Conservation (phyloP, 208 protist genomes). For the Acanthamoeba sp. region DNA sequence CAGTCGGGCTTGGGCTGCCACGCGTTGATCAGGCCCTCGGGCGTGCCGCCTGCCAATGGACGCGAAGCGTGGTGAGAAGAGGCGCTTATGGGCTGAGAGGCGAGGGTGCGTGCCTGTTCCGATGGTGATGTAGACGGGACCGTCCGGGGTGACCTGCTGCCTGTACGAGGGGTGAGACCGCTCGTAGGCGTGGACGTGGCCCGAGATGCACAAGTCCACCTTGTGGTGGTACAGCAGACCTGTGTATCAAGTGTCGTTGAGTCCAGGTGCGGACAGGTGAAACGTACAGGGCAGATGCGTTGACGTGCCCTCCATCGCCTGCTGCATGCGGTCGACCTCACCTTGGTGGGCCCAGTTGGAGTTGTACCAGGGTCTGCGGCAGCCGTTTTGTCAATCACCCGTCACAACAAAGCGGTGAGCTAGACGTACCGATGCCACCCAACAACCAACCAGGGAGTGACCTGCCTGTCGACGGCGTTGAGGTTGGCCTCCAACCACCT, state of each 20-base stretch:
- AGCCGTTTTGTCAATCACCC: not conserved
- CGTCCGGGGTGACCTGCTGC: not conserved
- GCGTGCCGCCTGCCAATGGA: not conserved
- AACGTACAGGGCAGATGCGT: not conserved
- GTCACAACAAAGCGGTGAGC: not conserved
- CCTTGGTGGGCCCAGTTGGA: conserved; percentile 18
- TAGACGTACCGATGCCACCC: not conserved
- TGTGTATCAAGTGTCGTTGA: not conserved
- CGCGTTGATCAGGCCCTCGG: not conserved
- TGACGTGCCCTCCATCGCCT: not conserved
- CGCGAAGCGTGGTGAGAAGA: not conserved
- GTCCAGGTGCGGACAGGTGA: not conserved
- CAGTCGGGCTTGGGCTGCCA: not conserved
- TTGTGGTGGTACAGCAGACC: not conserved
- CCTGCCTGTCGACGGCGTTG: not conserved
- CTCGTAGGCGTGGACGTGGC: not conserved
- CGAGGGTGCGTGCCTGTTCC: not conserved
- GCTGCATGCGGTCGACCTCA: not conserved
- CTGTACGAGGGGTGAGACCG: not conserved
- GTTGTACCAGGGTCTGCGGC: conserved; percentile 26
- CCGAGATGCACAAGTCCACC: conserved; percentile 40
- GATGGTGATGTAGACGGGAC: conserved; percentile 56
- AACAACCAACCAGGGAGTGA: not conserved
- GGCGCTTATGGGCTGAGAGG: not conserved
- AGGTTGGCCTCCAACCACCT: conserved; percentile 40